Conservation (phyloP, 202 grass and related monocot genomes). For the Eragrostis tef region DNA sequence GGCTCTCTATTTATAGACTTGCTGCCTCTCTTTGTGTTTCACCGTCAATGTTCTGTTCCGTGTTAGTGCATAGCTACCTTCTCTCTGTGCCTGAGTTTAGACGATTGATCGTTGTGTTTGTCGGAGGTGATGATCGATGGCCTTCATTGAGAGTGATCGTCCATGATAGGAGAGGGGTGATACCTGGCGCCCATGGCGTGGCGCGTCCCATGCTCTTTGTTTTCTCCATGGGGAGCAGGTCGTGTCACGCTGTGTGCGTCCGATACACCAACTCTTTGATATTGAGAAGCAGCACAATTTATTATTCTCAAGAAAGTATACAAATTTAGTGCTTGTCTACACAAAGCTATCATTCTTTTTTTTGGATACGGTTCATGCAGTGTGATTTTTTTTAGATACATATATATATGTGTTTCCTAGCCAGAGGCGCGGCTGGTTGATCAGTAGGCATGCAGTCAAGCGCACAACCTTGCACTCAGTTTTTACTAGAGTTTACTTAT, state of each 20-base stretch:
- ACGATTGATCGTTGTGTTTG: background rate
- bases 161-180: background rate
- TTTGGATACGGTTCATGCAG: background rate
- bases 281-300: background rate
- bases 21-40: background rate
- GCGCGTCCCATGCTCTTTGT: background rate
- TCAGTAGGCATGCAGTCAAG: background rate
- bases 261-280: background rate
- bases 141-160: background rate
- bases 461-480: too few species aligned
- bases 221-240: background rate
- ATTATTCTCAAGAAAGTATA: background rate
- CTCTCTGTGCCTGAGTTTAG: background rate
- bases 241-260: slow-evolving; percentile 26
- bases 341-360: background rate
- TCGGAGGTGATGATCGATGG: background rate
- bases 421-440: background rate
- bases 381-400: too few species aligned
- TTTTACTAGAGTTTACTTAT: background rate
- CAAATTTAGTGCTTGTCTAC: background rate
- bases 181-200: background rate
- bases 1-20: background rate
- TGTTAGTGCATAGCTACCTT: background rate
- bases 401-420: background rate
- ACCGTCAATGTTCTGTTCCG: background rate